Percentiles rank a stretch among this genome's conserved stretches.
Conservation (phyloP, 1,284 basidiomycete genomes). For the Ceratobasidium sp. region DNA sequence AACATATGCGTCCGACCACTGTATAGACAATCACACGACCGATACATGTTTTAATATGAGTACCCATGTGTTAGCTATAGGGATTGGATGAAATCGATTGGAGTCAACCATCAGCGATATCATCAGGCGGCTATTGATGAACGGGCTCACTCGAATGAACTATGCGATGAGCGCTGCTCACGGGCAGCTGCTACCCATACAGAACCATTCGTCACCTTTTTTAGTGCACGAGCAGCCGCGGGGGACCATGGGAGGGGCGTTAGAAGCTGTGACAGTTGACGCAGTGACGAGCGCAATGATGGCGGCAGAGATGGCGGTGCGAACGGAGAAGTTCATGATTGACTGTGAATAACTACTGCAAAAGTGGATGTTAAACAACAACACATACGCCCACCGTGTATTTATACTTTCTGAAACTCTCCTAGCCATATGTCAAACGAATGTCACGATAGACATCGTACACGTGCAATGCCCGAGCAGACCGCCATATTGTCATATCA, state of each 20-base stretch:
- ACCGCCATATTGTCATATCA: no score
- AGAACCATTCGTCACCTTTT: background rate
- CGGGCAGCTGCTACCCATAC: background rate
- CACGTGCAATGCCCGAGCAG: no score
- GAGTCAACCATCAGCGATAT: no score
- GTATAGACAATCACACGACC: no score
- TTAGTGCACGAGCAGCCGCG: constrained; percentile 15
- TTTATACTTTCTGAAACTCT: no score
- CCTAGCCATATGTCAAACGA: no score
- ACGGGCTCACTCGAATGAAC: background rate
- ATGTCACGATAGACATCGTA: no score
- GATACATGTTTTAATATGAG: no score
- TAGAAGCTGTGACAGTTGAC: background rate
- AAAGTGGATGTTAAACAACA: background rate
- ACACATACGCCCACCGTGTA: no score
- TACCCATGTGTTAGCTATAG: no score
- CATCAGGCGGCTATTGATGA: background rate
- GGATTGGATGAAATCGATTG: no score
- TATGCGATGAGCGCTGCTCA: background rate
- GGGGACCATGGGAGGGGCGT: constrained; percentile 12
- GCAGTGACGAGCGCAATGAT: constrained; percentile 33
- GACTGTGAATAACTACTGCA: constrained; percentile 27
- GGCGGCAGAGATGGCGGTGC: constrained; percentile 43
- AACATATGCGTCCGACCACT: no score
- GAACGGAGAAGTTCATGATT: constrained; percentile 39